Evolutionary conservation across 1,284 basidiomycete genomes (phyloP).

Genomic region (Abortiporus biennis): DNA sequence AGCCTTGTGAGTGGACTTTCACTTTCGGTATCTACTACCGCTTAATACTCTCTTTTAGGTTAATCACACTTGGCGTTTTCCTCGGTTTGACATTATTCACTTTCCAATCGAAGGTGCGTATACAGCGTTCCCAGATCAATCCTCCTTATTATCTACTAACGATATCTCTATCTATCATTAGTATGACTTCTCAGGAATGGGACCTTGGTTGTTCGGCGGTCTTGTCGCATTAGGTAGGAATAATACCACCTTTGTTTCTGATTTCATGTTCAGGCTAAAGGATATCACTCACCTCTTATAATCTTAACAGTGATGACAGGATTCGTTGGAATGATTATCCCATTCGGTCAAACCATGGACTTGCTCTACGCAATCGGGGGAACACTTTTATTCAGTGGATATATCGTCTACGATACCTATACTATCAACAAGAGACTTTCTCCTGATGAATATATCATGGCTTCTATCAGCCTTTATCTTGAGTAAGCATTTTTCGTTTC

Average conservation of each 20-base stretch:
- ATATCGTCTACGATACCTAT: constrained; percentile 84
- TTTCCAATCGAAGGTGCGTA: constrained; percentile 67
- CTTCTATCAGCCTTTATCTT: constrained; percentile 81
- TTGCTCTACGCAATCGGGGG: constrained; percentile 76
- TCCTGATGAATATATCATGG: constrained; percentile 86
- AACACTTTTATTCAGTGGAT: constrained; percentile 78
- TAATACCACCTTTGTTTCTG: neutral
- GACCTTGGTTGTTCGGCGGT: constrained; percentile 76
- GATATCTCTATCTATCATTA: constrained; percentile 20
- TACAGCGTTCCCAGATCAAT: no score
- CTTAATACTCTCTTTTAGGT: constrained; percentile 29
- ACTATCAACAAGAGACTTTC: constrained; percentile 75
- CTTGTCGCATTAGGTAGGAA: constrained; percentile 64
- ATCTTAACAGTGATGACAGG: constrained; percentile 58
- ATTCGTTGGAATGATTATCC: constrained; percentile 74
- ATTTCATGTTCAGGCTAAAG: neutral
- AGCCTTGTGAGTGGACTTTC: constrained; percentile 56
- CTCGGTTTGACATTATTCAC: constrained; percentile 84
- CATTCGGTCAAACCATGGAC: constrained; percentile 73
- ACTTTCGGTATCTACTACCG: constrained; percentile 6
- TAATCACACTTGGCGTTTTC: constrained; percentile 86
- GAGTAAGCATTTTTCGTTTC: constrained; percentile 49
- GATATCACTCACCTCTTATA: neutral
- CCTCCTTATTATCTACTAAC: no score
- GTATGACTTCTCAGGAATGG: constrained; percentile 86